These are phyloP conservation scores for Rhynchospora tenuis DNA, from an alignment of 176 grass and related monocot genomes.

Conservation along the genomic window DNA sequence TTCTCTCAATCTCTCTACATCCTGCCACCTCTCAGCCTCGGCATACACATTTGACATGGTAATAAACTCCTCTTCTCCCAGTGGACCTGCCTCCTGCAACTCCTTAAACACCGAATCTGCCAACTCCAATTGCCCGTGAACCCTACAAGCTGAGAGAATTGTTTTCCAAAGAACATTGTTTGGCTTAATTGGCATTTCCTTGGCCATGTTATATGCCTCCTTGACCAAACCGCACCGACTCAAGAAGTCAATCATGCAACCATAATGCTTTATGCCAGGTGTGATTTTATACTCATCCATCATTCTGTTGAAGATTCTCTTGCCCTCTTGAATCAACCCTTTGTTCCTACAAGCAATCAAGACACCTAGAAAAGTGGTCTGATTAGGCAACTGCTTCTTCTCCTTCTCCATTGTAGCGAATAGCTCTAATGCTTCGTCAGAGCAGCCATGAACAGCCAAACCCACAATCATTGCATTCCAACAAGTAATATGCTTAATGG, in stretches of 20 bases:
- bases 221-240: constrained; percentile 41
- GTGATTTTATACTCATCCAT: constrained; percentile 36
- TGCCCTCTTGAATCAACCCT: constrained; percentile 49
- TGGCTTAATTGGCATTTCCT: constrained; percentile 33
- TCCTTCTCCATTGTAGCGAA: constrained; percentile 45
- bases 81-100: constrained; percentile 20
- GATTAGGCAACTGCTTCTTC: constrained; percentile 31
- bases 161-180: constrained; percentile 60
- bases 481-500: constrained; percentile 42
- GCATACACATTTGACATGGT: constrained; percentile 60
- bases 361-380: constrained; percentile 48
- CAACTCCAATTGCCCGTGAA: constrained; percentile 33
- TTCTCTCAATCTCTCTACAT: constrained; percentile 47
- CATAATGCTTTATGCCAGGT: constrained; percentile 64
- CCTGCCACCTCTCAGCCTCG: constrained; percentile 57
- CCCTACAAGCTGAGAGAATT: constrained; percentile 56
- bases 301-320: constrained; percentile 47
- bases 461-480: constrained; percentile 67
- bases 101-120: constrained; percentile 36
- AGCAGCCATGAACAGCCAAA: constrained; percentile 53
- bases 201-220: constrained; percentile 61
- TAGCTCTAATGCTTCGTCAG: constrained; percentile 38
- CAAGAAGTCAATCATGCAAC: constrained; percentile 73
- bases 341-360: constrained; percentile 68
- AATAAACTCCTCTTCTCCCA: constrained; percentile 32